Conservation (phyloP, 2,329 filamentous ascomycete species). For the Camillea tinctor region DNA sequence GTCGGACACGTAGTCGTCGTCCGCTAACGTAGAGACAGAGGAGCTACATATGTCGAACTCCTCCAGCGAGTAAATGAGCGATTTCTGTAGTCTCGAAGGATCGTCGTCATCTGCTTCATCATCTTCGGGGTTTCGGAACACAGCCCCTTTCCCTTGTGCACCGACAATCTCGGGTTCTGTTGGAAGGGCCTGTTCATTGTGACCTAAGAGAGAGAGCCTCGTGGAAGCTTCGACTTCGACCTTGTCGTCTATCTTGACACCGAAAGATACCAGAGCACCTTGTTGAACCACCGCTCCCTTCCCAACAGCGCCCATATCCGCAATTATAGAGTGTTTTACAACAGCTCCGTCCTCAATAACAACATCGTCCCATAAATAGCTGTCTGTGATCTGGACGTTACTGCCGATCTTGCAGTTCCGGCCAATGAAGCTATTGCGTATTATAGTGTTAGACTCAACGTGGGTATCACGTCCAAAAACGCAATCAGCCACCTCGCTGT, state of each 20-base stretch:
- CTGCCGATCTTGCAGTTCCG: constrained; percentile 82
- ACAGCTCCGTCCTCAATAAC: constrained; percentile 72
- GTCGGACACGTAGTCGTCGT: constrained; percentile 64
- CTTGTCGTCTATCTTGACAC: constrained; percentile 68
- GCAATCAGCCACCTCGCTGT: constrained; percentile 68
- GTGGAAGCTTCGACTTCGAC: constrained; percentile 42
- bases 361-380: constrained; percentile 85
- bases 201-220: constrained; percentile 39
- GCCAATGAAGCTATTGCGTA: constrained; percentile 79
- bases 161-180: constrained; percentile 49
- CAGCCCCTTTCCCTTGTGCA: constrained; percentile 48
- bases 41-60: constrained; percentile 53
- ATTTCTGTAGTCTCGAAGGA: constrained; percentile 51
- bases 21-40: constrained; percentile 58
- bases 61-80: constrained; percentile 54
- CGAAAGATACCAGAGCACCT: constrained; percentile 78
- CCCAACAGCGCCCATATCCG: constrained; percentile 69
- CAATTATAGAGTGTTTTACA: constrained; percentile 73
- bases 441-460: constrained; percentile 68
- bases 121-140: constrained; percentile 46
- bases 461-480: constrained; percentile 75
- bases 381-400: constrained; percentile 74
- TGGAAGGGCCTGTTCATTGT: constrained; percentile 37
- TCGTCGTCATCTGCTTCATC: constrained; percentile 52
- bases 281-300: constrained; percentile 65